These are phyloP conservation scores for Tremellales sp. DNA, from an alignment of 1,284 basidiomycete genomes.

Conservation along the genomic window DNA sequence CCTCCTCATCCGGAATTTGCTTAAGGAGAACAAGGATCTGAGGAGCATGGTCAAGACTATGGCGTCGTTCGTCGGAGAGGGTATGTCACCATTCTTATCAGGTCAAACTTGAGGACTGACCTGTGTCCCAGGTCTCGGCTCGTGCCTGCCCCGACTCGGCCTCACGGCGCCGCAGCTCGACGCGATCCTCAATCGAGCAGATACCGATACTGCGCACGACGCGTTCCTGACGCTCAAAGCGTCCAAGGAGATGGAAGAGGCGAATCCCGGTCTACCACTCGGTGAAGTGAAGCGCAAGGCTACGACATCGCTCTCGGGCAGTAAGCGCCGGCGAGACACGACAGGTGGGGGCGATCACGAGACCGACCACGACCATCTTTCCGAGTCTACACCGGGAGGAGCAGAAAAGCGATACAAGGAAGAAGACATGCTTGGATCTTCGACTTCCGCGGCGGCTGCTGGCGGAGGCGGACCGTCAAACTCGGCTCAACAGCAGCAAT, in stretches of 20 bases:
- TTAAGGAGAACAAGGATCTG: slow-evolving; percentile 80
- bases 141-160: slow-evolving; percentile 65
- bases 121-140: slow-evolving; percentile 52
- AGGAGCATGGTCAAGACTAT: slow-evolving; percentile 71
- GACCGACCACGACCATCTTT: neutral
- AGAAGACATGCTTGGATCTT: neutral
- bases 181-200: slow-evolving; percentile 71
- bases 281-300: slow-evolving; percentile 18
- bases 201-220: slow-evolving; percentile 87
- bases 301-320: neutral
- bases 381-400: neutral
- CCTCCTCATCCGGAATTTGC: slow-evolving; percentile 77
- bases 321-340: slow-evolving; percentile 28
- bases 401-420: neutral
- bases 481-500: neutral
- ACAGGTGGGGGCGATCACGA: neutral
- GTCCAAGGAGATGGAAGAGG: slow-evolving; percentile 30
- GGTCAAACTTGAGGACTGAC: neutral
- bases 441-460: neutral
- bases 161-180: slow-evolving; percentile 69
- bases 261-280: slow-evolving; percentile 31
- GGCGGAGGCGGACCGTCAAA: neutral
- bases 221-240: slow-evolving; percentile 61
- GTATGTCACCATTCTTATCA: slow-evolving; percentile 52
- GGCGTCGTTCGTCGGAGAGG: slow-evolving; percentile 76